phyloP scores from a whole-genome alignment of 2,329 filamentous ascomycete species.

The Alternaria alternata region DNA sequence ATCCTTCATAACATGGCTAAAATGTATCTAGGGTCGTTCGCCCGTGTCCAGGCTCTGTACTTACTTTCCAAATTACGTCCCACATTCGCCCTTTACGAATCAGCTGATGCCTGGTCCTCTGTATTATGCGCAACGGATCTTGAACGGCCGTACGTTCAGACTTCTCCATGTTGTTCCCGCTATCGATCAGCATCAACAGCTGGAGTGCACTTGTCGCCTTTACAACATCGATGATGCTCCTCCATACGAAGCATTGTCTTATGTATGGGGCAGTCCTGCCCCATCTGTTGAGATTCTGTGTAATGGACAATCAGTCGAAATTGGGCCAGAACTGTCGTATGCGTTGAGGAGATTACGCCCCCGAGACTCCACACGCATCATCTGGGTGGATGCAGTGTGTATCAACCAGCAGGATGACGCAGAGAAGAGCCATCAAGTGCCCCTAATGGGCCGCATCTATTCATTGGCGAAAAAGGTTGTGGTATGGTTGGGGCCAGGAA shows the following conservation, averaged over 20 bases:
- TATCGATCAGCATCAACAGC: not conserved
- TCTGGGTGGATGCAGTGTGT: too few species aligned
- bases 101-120: not conserved
- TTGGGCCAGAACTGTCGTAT: too few species aligned
- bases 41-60: not conserved
- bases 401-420: too few species aligned
- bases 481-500: too few species aligned
- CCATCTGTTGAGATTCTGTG: too few species aligned
- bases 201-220: not conserved
- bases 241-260: slow-evolving; percentile 16
- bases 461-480: fast-evolving
- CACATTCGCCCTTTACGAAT: not conserved
- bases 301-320: fast-evolving
- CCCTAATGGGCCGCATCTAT: too few species aligned
- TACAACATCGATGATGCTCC: not conserved
- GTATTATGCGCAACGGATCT: fast-evolving
- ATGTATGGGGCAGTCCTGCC: too few species aligned
- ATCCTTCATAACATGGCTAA: not conserved
- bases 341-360: fast-evolving
- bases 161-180: not conserved
- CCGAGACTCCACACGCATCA: fast-evolving
- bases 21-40: not conserved
- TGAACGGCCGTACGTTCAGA: not conserved
- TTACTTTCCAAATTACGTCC: not conserved
- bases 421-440: too few species aligned